Conservation (phyloP, 306 rosid genomes). For the Prunus salicina region DNA sequence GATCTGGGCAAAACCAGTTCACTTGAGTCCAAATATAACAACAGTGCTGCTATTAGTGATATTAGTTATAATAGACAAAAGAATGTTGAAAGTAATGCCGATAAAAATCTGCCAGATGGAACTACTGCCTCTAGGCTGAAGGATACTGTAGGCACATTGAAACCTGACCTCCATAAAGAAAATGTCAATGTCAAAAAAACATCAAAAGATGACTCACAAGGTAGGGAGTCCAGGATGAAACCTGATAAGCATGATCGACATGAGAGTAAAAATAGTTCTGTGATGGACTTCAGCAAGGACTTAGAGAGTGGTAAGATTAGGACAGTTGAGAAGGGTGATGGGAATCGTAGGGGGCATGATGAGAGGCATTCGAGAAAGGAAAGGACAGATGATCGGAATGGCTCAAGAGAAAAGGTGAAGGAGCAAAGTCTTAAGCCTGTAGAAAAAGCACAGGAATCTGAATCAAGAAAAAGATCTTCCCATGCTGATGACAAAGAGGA, state of each 20-base stretch:
- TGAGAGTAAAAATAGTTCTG: constrained; percentile 40
- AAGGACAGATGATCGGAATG: constrained; percentile 47
- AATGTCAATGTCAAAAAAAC: constrained; percentile 28
- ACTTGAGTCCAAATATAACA: constrained; percentile 28
- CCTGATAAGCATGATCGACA: constrained; percentile 45
- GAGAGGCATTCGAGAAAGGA: constrained; percentile 59
- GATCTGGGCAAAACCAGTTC: constrained; percentile 37
- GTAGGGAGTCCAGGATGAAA: constrained; percentile 46
- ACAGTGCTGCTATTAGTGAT: constrained; percentile 33
- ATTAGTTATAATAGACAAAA: constrained; percentile 22
- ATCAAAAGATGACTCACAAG: constrained; percentile 34
- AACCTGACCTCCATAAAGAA: constrained; percentile 44
- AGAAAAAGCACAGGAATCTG: constrained; percentile 62
- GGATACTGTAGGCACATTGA: constrained; percentile 27
- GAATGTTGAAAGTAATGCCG: constrained; percentile 33
- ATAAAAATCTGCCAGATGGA: constrained; percentile 39
- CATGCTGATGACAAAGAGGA: constrained; percentile 59
- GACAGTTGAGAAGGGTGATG: constrained; percentile 55
- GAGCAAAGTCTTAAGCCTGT: constrained; percentile 44
- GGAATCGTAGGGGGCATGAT: constrained; percentile 54
- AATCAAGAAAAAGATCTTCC: constrained; percentile 64
- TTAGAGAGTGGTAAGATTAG: constrained; percentile 47
- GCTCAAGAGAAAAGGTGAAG: constrained; percentile 58
- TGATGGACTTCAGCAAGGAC: constrained; percentile 50
- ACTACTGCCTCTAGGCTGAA: constrained; percentile 39